Evolutionary conservation across 2,329 filamentous ascomycete genomes (phyloP), one percentile per base, ranked within the genome.

Genomic region (Penicillium olsonii): DNA sequence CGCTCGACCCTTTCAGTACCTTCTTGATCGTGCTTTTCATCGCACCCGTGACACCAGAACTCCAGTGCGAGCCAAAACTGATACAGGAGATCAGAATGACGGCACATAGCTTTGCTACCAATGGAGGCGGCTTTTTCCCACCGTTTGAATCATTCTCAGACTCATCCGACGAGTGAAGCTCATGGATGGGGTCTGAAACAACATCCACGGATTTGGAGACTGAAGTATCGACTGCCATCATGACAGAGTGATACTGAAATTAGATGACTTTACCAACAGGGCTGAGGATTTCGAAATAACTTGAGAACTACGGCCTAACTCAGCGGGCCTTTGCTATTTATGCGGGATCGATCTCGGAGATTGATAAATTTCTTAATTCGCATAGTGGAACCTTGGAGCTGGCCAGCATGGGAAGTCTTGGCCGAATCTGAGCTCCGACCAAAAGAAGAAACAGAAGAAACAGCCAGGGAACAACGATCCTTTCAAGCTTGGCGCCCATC

Each of bases 11-110:
- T 31, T 31, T 31, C 29, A 5, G n/a, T 54, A 66, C 66, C 73
- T 83, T 84, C 55, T 85, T 84, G 20, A 85, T 63, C 0, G 81
- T 84, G 15, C 71, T 80, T 61, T 85, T 84, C 75, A 84, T 79
- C 1, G 82, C 82, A 9, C 79, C 78, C 0, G 80, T 84, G 1
- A 84, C 78, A 2, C 82, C 80, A n/a, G 73, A 74, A 54, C 80
- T 83, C 81, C 82, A 84, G 18, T 78, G 76, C 0, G 79, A 80
- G 0, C 82, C 82, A 56, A 84, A 84, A 1, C 82, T 80, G 55
- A 84, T 82, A 24, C 59, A 68, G 2, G 64, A 65, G 15, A 68
- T 66, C 12, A 68, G 42, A 1, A 81, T 40, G 3, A 84, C 76
- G 0, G 80, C 73, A 8, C 69, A 61, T 12, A 79, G 45, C 53